These are phyloP conservation scores for Linnemannia schmuckeri DNA, from an alignment of 192 early-diverging fungal genomes.

Conservation along the genomic window DNA sequence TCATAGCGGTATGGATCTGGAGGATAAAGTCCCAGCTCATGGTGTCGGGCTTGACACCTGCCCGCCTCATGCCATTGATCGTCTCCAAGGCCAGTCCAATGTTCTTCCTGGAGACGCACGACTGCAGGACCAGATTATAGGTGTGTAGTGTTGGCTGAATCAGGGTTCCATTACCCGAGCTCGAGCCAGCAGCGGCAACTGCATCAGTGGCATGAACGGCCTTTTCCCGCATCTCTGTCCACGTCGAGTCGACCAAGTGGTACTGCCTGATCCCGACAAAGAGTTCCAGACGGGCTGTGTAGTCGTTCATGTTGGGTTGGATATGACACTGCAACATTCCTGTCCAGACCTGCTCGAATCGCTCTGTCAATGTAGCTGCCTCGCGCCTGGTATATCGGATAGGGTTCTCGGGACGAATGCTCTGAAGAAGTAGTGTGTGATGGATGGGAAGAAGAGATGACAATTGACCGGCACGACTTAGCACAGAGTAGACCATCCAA, in stretches of 20 bases:
- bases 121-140: conserved; percentile 41
- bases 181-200: neutral
- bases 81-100: conserved; percentile 41
- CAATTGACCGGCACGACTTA: conserved; percentile 33
- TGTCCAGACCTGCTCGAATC: conserved; percentile 42
- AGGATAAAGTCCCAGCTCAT: conserved; percentile 47
- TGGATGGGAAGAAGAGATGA: conserved; percentile 35
- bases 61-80: conserved; percentile 31
- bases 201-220: neutral
- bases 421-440: conserved; percentile 37
- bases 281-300: conserved; percentile 43
- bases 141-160: conserved; percentile 40
- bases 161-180: neutral
- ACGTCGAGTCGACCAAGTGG: conserved; percentile 33
- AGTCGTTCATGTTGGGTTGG: conserved; percentile 51
- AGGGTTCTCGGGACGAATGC: conserved; percentile 26
- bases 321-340: conserved; percentile 34
- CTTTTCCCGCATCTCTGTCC: conserved; percentile 31
- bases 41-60: conserved; percentile 49
- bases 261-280: conserved; percentile 29
- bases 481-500: conserved; percentile 48
- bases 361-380: conserved; percentile 10
- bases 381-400: conserved; percentile 19
- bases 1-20: conserved; percentile 43
- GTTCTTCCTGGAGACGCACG: conserved; percentile 45